Evolutionary conservation across 805 yeast species (phyloP), one percentile per base, ranked within the genome.

Genomic region (Pichia thaimueangensis): DNA sequence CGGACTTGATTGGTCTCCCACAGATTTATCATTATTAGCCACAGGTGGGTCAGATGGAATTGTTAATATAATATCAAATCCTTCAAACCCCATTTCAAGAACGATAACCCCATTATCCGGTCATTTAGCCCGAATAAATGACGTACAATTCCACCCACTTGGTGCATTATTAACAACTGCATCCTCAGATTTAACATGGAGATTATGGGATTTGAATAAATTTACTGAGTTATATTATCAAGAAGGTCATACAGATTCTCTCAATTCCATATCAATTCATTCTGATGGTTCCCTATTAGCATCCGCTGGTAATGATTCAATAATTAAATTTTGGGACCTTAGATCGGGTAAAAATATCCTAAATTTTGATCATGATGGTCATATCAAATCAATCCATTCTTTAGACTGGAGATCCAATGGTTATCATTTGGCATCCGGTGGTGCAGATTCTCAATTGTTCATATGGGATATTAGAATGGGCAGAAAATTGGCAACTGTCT

Each of bases 111-210:
- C 47, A 3, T 45, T 49, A 24, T 33, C 25, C 37, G 84, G 73
- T 34, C 86, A 75, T 62, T 67, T 63, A 19, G 64, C 57, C 10
- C 69, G 96, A 43, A 80, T 88, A 0, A 70, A 82, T 1, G 67
- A 73, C 15, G 61, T 80, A 0, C 71, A 73, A 28, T 74, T 78
- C 47, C 95, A 88, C 59, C 95, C 95, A 1, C 51, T 64, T 4
- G 78, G 79, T 1, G 49, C 60, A 2, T 75, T 58, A 50, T 48
- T 83, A 1, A 84, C 80, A 0, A 72, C 86, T 10, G 82, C 95
- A 0, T 88, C 96, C 0, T 81, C 73, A 54, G 97, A 91, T 60
- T 70, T 70, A 49, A 86, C 96, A 0, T 91, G 96, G 96, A 73
- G 86, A 47, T 58, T 86, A 3, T 89, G 95, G 95, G 96, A 91